Conservation (phyloP, 2,329 filamentous ascomycete genomes). For the Fusarium nelsonii region DNA sequence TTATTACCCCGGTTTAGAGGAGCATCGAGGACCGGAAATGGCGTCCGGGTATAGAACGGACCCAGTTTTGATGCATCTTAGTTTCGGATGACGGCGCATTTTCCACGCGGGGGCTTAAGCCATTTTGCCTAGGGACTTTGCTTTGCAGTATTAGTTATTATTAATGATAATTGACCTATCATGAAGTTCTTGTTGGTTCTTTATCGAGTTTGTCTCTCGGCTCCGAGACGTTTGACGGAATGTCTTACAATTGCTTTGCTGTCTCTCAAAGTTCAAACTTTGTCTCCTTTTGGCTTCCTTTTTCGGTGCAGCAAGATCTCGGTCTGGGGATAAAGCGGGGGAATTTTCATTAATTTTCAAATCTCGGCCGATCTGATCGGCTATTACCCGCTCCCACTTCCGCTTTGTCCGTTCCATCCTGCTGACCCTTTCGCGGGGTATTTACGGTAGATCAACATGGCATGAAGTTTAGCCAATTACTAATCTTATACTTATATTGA, state of each 20-base stretch:
- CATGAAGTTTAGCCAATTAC: background rate
- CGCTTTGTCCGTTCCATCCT: background rate
- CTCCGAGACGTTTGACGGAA: no score
- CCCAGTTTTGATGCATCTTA: slow-evolving; percentile 17
- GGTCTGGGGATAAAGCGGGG: slow-evolving; percentile 37
- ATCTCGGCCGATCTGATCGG: slow-evolving; percentile 32
- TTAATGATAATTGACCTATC: background rate
- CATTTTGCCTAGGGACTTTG: background rate
- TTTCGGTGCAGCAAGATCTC: slow-evolving; percentile 1
- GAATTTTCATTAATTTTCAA: background rate
- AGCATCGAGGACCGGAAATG: slow-evolving; percentile 37
- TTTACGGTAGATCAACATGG: background rate
- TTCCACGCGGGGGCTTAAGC: slow-evolving; percentile 17
- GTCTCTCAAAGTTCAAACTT: background rate
- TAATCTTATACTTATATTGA: background rate
- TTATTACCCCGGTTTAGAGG: slow-evolving; percentile 36
- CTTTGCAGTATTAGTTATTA: background rate
- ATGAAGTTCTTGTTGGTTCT: background rate
- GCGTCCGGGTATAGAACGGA: slow-evolving; percentile 40
- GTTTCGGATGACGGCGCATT: slow-evolving; percentile 40
- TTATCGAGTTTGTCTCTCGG: no score
- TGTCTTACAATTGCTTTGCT: background rate
- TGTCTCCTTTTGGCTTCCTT: slow-evolving; percentile 24
- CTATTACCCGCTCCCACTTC: slow-evolving; percentile 18
- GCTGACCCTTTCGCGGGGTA: slow-evolving; percentile 7